Evolutionary conservation across 306 rosid species (phyloP).

Genomic region (Castanospermum australe): DNA sequence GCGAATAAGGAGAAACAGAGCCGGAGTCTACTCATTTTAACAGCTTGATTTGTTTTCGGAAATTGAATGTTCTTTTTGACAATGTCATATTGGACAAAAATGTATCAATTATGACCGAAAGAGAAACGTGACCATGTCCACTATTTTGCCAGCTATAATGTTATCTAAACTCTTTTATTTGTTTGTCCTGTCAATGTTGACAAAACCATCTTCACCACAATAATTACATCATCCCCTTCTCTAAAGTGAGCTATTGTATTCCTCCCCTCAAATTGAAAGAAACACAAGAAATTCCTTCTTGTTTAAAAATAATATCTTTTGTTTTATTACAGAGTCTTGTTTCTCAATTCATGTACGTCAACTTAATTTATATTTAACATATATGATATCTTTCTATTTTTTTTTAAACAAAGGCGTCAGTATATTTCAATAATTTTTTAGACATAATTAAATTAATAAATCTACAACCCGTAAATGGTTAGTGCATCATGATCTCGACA

Average conservation of each 20-base stretch:
- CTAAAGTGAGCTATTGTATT: neutral
- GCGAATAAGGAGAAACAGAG: neutral
- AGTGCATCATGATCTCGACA: no score
- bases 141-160: conserved; percentile 22
- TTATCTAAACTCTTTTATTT: conserved; percentile 12
- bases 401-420: no score
- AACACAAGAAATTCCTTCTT: neutral
- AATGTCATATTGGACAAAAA: neutral
- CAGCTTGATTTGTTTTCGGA: neutral
- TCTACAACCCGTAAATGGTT: no score
- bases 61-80: neutral
- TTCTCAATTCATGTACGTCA: neutral
- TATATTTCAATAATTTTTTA: no score
- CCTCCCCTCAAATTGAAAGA: neutral
- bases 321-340: neutral
- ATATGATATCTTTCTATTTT: neutral
- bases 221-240: neutral
- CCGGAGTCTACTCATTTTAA: neutral
- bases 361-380: neutral
- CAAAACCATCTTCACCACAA: conserved; percentile 2
- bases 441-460: no score
- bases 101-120: neutral
- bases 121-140: neutral
- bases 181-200: conserved; percentile 27
- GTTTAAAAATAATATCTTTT: neutral